A percentile compares a stretch with the other conserved stretches of the same genome.
Conservation (phyloP, 257 asterid genomes). For the Ophiorrhiza pumila region DNA sequence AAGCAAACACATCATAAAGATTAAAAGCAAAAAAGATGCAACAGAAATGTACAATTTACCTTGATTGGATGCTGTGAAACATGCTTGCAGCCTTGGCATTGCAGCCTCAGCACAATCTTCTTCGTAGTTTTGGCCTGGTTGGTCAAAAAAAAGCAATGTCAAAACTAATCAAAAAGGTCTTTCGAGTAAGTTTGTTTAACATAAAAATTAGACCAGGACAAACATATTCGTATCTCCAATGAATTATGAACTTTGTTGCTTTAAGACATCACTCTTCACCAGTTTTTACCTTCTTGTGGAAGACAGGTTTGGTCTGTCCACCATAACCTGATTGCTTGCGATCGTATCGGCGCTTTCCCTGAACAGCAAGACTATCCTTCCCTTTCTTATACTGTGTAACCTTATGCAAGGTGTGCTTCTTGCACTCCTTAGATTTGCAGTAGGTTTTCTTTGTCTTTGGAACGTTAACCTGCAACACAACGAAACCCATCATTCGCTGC, state of each 20-base stretch:
- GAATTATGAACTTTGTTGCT: background rate
- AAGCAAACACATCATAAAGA: background rate
- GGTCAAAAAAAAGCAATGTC: background rate
- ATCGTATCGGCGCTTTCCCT: conserved; percentile 80
- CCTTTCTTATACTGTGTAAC: conserved; percentile 83
- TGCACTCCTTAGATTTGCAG: conserved; percentile 82
- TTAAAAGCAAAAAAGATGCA: background rate
- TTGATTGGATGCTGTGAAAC: conserved; percentile 69
- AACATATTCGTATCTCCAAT: background rate
- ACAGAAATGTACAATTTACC: conserved; percentile 28
- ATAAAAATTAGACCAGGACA: background rate
- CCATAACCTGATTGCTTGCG: conserved; percentile 88
- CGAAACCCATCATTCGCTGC: background rate
- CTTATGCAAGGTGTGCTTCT: conserved; percentile 76
- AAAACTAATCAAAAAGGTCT: background rate
- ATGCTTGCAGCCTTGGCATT: conserved; percentile 72
- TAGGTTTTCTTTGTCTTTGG: conserved; percentile 77
- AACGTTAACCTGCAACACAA: conserved; percentile 57
- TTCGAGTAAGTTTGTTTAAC: background rate
- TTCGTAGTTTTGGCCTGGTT: conserved; percentile 63
- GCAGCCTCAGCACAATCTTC: conserved; percentile 72
- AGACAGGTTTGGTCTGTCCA: conserved; percentile 83
- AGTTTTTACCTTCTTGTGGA: conserved; percentile 70
- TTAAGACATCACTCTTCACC: background rate
- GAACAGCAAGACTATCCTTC: conserved; percentile 65